Evolutionary conservation across 306 rosid genomes (phyloP).

Genomic region (Astragalus membranaceus): DNA sequence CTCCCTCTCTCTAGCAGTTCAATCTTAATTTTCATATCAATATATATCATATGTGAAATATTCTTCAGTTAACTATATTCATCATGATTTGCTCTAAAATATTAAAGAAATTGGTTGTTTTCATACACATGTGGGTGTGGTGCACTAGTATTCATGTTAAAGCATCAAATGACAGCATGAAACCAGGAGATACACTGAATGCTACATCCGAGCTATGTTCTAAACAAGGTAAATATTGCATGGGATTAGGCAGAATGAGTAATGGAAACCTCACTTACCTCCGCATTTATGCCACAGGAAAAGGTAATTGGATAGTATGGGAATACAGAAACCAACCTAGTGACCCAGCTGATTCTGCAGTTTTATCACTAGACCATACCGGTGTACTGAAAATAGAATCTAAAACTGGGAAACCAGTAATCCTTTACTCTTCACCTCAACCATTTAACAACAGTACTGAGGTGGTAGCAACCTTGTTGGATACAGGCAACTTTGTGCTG

Average conservation of each 20-base stretch:
- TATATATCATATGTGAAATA: too few species aligned
- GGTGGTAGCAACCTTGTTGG: constrained; percentile 4
- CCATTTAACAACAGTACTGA: not conserved
- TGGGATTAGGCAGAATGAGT: not conserved
- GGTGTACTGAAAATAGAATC: constrained; percentile 4
- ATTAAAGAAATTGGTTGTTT: not conserved
- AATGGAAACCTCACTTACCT: not conserved
- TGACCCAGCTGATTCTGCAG: not conserved
- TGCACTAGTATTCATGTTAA: not conserved
- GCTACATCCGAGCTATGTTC: not conserved
- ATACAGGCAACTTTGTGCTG: constrained; percentile 24
- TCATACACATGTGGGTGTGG: not conserved
- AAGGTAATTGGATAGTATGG: not conserved
- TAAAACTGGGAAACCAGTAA: not conserved
- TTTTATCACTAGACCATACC: not conserved
- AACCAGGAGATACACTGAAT: not conserved
- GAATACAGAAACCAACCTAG: not conserved
- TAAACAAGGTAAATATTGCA: not conserved
- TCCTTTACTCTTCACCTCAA: not conserved
- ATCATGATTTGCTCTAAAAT: too few species aligned
- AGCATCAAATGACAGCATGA: not conserved
- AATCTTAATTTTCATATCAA: too few species aligned
- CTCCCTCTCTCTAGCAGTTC: too few species aligned
- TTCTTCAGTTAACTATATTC: too few species aligned
- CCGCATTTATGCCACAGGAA: not conserved